phyloP scores from a whole-genome alignment of 1,284 basidiomycete species.

The Fomes fomentarius region DNA sequence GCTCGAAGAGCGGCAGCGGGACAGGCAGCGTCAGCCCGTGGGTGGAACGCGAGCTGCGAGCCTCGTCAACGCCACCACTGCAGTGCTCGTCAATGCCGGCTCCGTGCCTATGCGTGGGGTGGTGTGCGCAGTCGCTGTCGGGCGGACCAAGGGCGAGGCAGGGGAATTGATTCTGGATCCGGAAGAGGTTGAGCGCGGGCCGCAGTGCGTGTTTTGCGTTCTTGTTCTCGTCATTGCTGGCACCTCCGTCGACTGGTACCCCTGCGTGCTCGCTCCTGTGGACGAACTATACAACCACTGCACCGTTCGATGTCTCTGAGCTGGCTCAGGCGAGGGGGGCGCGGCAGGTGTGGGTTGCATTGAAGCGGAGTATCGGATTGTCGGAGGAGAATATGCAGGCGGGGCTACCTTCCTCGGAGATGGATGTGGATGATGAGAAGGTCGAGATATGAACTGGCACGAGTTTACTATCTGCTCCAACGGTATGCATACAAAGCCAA shows the following conservation, averaged over 20 bases:
- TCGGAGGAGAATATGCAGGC: too few species aligned
- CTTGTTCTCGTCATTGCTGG: conserved; percentile 48
- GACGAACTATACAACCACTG: conserved; percentile 53
- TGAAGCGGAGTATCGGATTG: conserved; percentile 46
- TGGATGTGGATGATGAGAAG: too few species aligned
- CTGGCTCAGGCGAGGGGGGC: conserved; percentile 49
- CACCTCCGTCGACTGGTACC: conserved; percentile 24
- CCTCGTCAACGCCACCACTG: conserved; percentile 67
- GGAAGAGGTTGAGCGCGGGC: conserved; percentile 44
- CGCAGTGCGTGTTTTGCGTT: conserved; percentile 68
- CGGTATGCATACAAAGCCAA: too few species aligned
- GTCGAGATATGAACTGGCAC: too few species aligned
- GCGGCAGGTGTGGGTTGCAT: conserved; percentile 44
- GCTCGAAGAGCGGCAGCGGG: conserved; percentile 33
- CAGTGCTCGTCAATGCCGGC: conserved; percentile 67
- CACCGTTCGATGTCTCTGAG: conserved; percentile 43
- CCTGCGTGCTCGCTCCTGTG: conserved; percentile 46
- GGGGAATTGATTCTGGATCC: conserved; percentile 60
- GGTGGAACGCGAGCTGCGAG: conserved; percentile 46
- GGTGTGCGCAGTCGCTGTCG: conserved; percentile 66
- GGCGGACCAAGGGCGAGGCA: conserved; percentile 32
- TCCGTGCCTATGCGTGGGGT: conserved; percentile 74
- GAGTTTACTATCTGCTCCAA: too few species aligned
- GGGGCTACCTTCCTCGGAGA: too few species aligned
- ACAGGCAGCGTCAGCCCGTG: conserved; percentile 30